Evolutionary conservation across 2,329 filamentous ascomycete species (phyloP), one percentile per base, ranked within the genome.

Genomic region (Colletotrichum liaoningense): DNA sequence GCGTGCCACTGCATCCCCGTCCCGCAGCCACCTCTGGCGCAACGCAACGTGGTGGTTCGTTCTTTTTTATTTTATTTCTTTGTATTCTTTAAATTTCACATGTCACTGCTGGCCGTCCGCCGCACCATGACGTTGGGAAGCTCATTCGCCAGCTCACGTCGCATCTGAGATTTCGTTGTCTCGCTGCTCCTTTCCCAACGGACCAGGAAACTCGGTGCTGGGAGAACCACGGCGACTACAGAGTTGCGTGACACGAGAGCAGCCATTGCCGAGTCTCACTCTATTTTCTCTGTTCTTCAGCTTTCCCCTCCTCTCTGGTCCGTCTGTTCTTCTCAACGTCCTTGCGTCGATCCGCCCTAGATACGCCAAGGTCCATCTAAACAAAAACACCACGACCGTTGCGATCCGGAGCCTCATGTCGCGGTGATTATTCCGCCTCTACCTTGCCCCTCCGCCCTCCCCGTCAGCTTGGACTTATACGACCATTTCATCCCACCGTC

Each of bases 101-200:
- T 73, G 70, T 70, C 60, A 73, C 19, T 63, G 26, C 59, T 42
- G 14, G 7, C 55, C 35, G 22, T 35, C 64, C 24, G 58, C 66
- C 65, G 55, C 55, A 64, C 66, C 70, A 69, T 73, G 70, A 73
- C 70, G 70, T 65, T 69, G 59, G 66, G 26, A 69, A 73, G 66
- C 70, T 65, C 70, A 73, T 73, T 70, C 66, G 70, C 55, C 42
- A 73, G 59, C 38, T 42, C 38, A 42, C 38, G 59, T 69, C 59
- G 54, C 56, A 59, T 64, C 19, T 60, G 56, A 65, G 35, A 60
- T 57, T 65, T 70, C 55, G 14, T 42, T 73, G 66, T 73, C 66
- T 73, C 26, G 70, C 63, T 33, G 46, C 58, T 42, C 59, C 70
- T 11, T 33, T 35, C 33, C 67, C 30, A 54, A 64, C 65, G 33